These are phyloP conservation scores for Neoascochyta sp. DNA, from an alignment of 2,329 filamentous ascomycete genomes.

Conservation along the genomic window DNA sequence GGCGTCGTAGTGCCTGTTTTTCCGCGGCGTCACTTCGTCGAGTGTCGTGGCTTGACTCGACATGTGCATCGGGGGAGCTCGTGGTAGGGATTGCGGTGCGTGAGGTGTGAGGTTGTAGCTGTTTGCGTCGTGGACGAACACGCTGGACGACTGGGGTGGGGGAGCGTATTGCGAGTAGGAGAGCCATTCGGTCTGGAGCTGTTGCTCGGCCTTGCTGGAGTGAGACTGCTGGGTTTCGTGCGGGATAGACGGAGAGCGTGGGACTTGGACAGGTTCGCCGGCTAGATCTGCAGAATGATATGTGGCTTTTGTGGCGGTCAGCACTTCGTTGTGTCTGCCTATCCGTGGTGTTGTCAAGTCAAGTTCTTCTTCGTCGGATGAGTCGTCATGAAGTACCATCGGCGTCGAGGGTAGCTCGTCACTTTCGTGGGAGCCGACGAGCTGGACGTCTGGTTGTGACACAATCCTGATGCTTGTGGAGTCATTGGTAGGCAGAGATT, in stretches of 20 bases:
- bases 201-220: slow-evolving; percentile 32
- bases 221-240: slow-evolving; percentile 25
- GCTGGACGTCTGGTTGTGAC: too few relatives aligned
- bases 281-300: slow-evolving; percentile 17
- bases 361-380: slow-evolving; percentile 16
- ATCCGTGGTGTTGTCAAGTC: slow-evolving; percentile 5
- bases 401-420: slow-evolving; percentile 23
- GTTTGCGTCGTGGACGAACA: slow-evolving; percentile 24
- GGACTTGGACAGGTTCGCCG: slow-evolving; percentile 18
- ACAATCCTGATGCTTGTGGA: too few relatives aligned
- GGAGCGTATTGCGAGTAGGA: slow-evolving; percentile 32
- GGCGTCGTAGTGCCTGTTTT: slow-evolving; percentile 9
- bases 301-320: slow-evolving; percentile 1
- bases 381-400: slow-evolving; percentile 22
- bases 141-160: slow-evolving; percentile 23
- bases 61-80: slow-evolving; percentile 1
- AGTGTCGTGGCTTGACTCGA: slow-evolving; percentile 37
- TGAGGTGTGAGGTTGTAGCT: slow-evolving; percentile 27
- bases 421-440: too few relatives aligned
- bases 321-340: slow-evolving; percentile 3
- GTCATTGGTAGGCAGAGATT: too few relatives aligned
- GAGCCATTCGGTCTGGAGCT: slow-evolving; percentile 30
- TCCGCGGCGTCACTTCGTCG: slow-evolving; percentile 23
- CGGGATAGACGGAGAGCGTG: slow-evolving; percentile 18
- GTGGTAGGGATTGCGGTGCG: not conserved